Evolutionary conservation across 2,329 filamentous ascomycete species (phyloP), one percentile per base, ranked within the genome.

Genomic region (Helotiales sp.): DNA sequence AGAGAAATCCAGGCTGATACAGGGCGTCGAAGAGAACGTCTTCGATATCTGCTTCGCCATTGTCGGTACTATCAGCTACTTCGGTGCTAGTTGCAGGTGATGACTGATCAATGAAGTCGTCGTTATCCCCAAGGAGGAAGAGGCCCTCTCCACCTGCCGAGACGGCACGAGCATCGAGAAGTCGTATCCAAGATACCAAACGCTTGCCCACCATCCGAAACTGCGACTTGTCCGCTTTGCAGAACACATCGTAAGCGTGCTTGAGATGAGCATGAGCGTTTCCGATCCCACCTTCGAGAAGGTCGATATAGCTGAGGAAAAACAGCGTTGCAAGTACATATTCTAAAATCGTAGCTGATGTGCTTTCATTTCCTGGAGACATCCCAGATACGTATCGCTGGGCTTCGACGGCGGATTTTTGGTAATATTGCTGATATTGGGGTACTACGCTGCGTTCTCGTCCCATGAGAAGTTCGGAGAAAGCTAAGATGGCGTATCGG

Each of bases 121-220:
- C 81, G 15, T 82, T 50, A 28, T 57, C 80, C 13, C 84, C 81
- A 6, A 79, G 78, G 1, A 87, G 75, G 63, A 87, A 86, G 1
- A 86, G 75, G 0, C 85, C 85, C 64, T 87, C 84, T 1, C 85
- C 85, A 2, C 85, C 85, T 1, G 85, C 85, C 2, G 84, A 85
- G 13, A 86, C 84, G 3, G 85, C 84, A 10, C 85, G 79, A 1
- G 83, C 85, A 69, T 87, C 85, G 2, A 87, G 78, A 2, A 87
- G 77, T 3, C 85, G 82, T 40, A 87, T 80, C 85, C 85, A 87
- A 2, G 82, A 82, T 37, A 87, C 78, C 0, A 87, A 71, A 8
- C 83, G 81, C 67, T 81, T 80, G 70, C 86, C 84, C 2, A 80
- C 70, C 0, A 77, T 69, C 1, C 77, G 75, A 47, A 83, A 78